Conservation (phyloP, 768 basidiomycete genomes). For the Agrocybe chaxingu region DNA sequence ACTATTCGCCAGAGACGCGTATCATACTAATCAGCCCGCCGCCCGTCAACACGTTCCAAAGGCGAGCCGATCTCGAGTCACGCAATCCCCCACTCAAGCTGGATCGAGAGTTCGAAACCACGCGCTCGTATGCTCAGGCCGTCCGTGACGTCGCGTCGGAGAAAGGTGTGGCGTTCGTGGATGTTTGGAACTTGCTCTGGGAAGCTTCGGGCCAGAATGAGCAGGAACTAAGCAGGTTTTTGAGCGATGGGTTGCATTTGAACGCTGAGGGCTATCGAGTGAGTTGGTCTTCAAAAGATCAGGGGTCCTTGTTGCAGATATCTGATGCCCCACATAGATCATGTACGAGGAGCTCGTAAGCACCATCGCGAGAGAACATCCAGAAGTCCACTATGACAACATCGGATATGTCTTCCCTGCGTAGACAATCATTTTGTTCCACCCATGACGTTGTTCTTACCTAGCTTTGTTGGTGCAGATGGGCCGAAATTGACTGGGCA, state of each 20-base stretch:
- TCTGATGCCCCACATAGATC: conserved; percentile 38
- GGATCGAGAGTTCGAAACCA: conserved; percentile 62
- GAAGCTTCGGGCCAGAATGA: conserved; percentile 66
- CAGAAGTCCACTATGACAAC: conserved; percentile 67
- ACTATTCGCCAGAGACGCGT: conserved; percentile 68
- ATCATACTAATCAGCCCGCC: conserved; percentile 85
- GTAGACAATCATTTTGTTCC: conserved; percentile 38
- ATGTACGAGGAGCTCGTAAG: conserved; percentile 61
- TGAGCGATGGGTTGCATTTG: conserved; percentile 81
- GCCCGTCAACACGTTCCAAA: conserved; percentile 67
- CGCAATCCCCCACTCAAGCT: conserved; percentile 47
- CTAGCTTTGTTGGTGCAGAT: conserved; percentile 21
- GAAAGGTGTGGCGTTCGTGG: conserved; percentile 59
- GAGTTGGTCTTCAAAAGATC: conserved; percentile 18
- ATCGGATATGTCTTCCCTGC: conserved; percentile 55
- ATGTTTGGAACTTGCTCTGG: conserved; percentile 75
- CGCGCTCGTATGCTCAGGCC: conserved; percentile 68
- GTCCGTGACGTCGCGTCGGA: conserved; percentile 58
- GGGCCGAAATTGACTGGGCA: conserved; percentile 34
- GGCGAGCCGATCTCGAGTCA: conserved; percentile 45
- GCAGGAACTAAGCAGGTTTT: conserved; percentile 43
- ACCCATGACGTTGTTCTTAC: conserved; percentile 3
- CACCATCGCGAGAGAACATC: conserved; percentile 54
- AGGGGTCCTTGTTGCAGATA: neutral
- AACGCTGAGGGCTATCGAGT: conserved; percentile 74